phyloP scores from a whole-genome alignment of 129 eudicot genomes.

The Ambrosia artemisiifolia region DNA sequence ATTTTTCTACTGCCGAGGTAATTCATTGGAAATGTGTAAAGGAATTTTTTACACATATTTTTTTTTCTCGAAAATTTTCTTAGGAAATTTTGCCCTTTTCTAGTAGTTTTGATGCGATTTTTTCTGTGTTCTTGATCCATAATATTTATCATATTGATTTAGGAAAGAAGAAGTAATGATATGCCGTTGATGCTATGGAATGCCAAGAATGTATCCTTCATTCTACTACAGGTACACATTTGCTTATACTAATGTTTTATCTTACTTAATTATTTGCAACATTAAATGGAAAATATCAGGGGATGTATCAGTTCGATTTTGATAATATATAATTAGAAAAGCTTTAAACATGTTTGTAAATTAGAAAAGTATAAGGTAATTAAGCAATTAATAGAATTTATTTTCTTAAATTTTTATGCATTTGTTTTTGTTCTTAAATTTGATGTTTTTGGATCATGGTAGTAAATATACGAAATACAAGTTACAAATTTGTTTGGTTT shows the following conservation, averaged over 20 bases:
- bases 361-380: background rate
- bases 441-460: background rate
- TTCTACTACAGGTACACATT: background rate
- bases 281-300: background rate
- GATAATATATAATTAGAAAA: background rate
- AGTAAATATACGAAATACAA: background rate
- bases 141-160: background rate
- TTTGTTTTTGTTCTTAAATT: background rate
- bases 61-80: too few relatives aligned
- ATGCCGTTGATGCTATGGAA: slow-evolving; percentile 26
- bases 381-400: background rate
- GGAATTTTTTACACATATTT: too few relatives aligned
- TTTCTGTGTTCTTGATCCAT: background rate
- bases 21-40: too few relatives aligned
- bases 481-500: background rate
- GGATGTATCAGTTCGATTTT: background rate
- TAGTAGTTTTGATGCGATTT: background rate
- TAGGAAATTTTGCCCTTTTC: background rate
- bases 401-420: background rate
- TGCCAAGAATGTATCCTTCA: background rate
- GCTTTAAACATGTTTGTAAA: background rate
- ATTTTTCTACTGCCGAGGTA: too few relatives aligned
- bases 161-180: slow-evolving; percentile 32
- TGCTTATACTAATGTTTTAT: background rate
- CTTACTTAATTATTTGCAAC: background rate